Evolutionary conservation across 805 yeast genomes (phyloP), one percentile per base, ranked within the genome.

Genomic region (Metschnikowia arizonensis): DNA sequence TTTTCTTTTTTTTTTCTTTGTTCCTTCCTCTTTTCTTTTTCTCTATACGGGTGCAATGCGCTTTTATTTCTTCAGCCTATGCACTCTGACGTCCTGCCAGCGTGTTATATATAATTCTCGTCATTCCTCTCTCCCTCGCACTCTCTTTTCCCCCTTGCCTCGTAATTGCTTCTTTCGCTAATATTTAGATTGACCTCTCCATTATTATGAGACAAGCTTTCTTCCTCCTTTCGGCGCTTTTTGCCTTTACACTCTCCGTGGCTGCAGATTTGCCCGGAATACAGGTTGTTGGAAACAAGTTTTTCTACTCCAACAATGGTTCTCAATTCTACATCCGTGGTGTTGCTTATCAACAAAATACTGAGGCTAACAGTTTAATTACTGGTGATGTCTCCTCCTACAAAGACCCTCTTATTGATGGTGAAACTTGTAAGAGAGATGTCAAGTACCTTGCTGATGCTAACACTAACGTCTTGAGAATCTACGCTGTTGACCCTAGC

Each of bases 381-480:
- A 35, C 49, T 7, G 51, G 51, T n/a, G 48, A 48, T 32, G 40
- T 37, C 10, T 48, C 59, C 17, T 54, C 62, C 10, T 76, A 71
- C 50, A 73, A 78, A 38, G 97, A 91, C 65, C 95, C 97, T 1
- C 72, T 91, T 57, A 85, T 88, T 4, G 86, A 87, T 59, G 68
- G 74, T 10, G 67, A 62, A 2, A 69, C 82, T 2, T 91, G 98
- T 68, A 63, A 79, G 52, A 76, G 97, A 59, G 98, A 91, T 59
- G 74, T 90, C 49, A 88, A 89, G n/a, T 83, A 83, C 61, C 72
- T 89, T 48, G 64, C 68, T 47, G 73, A 81, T 48, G 73, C 90
- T 41, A 78, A 79, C 43, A 78, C 93, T 45, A 91, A 91, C 63
- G 80, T 85, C 9, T 71, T 91, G 46, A 78, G 98, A 59, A 95